Base-by-base conservation (phyloP, 768 basidiomycete species). In the Pseudohyphozyma bogoriensis region DNA sequence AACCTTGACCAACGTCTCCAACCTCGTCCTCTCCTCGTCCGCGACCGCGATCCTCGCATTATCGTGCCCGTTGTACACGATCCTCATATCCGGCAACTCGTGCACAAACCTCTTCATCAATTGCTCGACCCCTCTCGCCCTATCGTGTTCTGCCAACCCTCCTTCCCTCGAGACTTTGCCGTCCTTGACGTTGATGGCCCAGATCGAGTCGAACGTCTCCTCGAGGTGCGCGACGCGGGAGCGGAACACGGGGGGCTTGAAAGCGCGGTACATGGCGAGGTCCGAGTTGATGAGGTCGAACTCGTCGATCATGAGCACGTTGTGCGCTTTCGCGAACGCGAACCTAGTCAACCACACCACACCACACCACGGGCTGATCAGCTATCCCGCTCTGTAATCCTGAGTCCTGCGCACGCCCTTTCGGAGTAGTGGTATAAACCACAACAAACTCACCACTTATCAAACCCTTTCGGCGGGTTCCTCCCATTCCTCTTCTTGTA, bases 401-500 rank as follows among this genome's bases (percentile, higher is more conserved):
- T 52, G n/a, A 24, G 9, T 51, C 3, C n/a, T n/a, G n/a, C n/a
- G n/a, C n/a, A n/a, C n/a, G 37, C 28, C 26, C 28, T 26, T 32
- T n/a, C n/a, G n/a, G n/a, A n/a, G n/a, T n/a, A n/a, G n/a, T n/a
- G n/a, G n/a, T n/a, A n/a, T n/a, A n/a, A n/a, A n/a, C n/a, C n/a
- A 39, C 24, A 18, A 39, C 2, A 40, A 9, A 36, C 42, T 55
- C 45, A 71, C 69, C 69, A 68, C 65, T 67, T 46, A 58, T 76
- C 75, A 50, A 75, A 76, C 1, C 76, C 76, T 62, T 69, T 74
- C 11, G 76, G 76, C n/a, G 76, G 76, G 22, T 58, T 56, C 13
- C 76, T 57, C 20, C 72, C 73, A 59, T 77, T 72, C 42, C 76
- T 49, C 55, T 71, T 65, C 35, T 60, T 68, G 61, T 77, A 77